Conservation (phyloP, 352 stramenopile genomes). For the Phytophthora multivora region DNA sequence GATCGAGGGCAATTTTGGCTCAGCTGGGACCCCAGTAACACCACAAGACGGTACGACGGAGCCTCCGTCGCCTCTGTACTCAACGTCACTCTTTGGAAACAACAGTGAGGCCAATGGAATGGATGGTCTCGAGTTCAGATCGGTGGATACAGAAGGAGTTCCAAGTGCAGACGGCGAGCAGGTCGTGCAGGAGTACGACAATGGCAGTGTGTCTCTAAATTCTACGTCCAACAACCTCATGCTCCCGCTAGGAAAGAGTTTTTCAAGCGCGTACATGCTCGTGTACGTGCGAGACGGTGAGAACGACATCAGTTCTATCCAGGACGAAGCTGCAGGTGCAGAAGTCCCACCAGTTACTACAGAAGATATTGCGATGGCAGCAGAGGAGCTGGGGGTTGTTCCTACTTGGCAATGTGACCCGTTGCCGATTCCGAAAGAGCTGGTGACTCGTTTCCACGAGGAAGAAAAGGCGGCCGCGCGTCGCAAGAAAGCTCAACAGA, state of each 20-base stretch:
- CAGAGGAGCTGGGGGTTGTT: not conserved
- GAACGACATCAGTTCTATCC: constrained; percentile 71
- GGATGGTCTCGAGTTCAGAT: constrained; percentile 49
- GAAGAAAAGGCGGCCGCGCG: constrained; percentile 71
- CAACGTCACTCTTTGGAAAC: constrained; percentile 44
- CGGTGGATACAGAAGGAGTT: constrained; percentile 31
- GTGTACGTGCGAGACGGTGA: constrained; percentile 83
- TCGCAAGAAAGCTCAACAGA: constrained; percentile 82
- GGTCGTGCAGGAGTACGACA: constrained; percentile 44
- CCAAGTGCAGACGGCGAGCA: constrained; percentile 12
- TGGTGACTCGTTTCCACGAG: constrained; percentile 76
- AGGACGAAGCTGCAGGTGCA: constrained; percentile 18
- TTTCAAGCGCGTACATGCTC: constrained; percentile 90
- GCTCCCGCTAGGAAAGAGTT: constrained; percentile 64
- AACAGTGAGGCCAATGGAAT: constrained; percentile 27
- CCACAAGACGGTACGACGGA: constrained; percentile 22
- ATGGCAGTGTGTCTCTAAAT: constrained; percentile 6
- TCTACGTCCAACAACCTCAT: constrained; percentile 47
- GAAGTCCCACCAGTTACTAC: constrained; percentile 2
- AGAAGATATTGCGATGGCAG: constrained; percentile 18
- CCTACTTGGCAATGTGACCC: constrained; percentile 39
- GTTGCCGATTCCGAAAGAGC: constrained; percentile 52
- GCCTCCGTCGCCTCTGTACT: constrained; percentile 58
- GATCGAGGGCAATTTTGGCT: constrained; percentile 84
- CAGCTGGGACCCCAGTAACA: constrained; percentile 22